Base-by-base conservation (phyloP, 2,329 filamentous ascomycete species). In the Hypomyces rosellus region DNA sequence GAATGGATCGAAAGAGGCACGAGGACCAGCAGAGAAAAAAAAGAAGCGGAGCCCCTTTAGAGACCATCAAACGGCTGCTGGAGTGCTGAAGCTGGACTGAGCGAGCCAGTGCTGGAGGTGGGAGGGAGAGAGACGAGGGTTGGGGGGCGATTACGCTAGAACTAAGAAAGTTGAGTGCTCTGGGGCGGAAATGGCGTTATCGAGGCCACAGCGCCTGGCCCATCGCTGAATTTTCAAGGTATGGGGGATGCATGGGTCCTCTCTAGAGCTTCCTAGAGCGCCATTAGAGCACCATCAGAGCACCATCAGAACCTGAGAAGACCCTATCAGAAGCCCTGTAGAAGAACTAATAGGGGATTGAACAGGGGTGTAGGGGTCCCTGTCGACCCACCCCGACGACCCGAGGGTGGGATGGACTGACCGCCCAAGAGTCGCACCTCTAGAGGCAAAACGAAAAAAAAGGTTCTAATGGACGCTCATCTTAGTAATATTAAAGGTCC, bases 101-200 rank as follows among this genome's bases (percentile, higher is more conserved):
- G 25, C 25, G 25, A 30, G 25, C 25, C 25, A 30, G 25, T 6
- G 9, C 25, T 30, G 25, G 25, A 30, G 6, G 9, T 20, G 25
- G 25, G 25, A 25, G 22, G 7, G 4, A 11, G 25, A 30, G 25
- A 30, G 25, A 30, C 6, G 25, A 30, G 25, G 25, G 25, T 8
- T 7, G 25, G 25, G 25, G 8, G 25, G 25, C 25, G 25, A 30
- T 30, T 30, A 30, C 25, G 25, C 14, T 36, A 39, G 12, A 34
- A 16, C 14, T 16, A 9, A 42, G 38, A 38, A 47, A 37, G 39
- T 58, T 61, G 56, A 56, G 61, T 68, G 67, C 66, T 69, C 61
- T 65, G 62, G 61, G 62, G 64, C 61, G 54, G 62, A 59, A 63
- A 69, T 69, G 65, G 67, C 66, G 67, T 68, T 66, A 69, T 69